Evolutionary conservation across 768 basidiomycete genomes (phyloP), one percentile per base, ranked within the genome.

Genomic region (Lactarius evosmus): DNA sequence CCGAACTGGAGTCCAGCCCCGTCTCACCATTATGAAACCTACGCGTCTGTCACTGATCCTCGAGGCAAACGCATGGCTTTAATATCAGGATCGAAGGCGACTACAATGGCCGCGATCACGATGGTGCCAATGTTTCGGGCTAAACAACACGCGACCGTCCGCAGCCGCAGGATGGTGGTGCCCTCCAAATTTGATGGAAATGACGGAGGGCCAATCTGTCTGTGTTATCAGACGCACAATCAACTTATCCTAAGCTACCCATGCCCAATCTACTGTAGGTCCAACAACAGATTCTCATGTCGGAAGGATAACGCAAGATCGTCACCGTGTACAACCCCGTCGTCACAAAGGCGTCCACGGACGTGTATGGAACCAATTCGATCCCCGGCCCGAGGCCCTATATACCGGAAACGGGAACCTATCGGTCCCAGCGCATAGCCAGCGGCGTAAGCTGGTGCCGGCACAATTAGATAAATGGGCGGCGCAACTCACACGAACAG

Each of bases 31-130:
- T 56, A 61, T 65, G 54, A 65, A 56, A 61, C 22, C 32, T 55
- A 61, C 59, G 64, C 46, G 46, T 51, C 49, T 56, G 59, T 60
- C 49, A 54, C 38, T 22, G 30, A 40, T 56, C 64, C 46, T 58
- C 30, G 60, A 65, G 64, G 64, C 55, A 51, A 61, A 61, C 59
- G 64, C 64, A 27, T 65, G 64, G 55, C 55, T 8, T 16, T 36
- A 14, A 52, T 55, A 41, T 29, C 17, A 36, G 0, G 30, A 33
- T 19, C 25, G 19, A 46, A 36, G 41, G 29, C 46, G 32, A 53
- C n/a, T 29, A 6, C 44, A 54, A 54, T 46, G n/a, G 33, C 11
- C 22, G 56, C 30, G 52, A 33, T 30, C 49, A 25, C 32, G 53
- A 38, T 22, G 34, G 25, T 11, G 7, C 19, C 6, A 36, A 36